Percentiles rank a stretch among this genome's conserved stretches.
Conservation (phyloP, 805 yeast genomes). For the Huiozyma naganishii region DNA sequence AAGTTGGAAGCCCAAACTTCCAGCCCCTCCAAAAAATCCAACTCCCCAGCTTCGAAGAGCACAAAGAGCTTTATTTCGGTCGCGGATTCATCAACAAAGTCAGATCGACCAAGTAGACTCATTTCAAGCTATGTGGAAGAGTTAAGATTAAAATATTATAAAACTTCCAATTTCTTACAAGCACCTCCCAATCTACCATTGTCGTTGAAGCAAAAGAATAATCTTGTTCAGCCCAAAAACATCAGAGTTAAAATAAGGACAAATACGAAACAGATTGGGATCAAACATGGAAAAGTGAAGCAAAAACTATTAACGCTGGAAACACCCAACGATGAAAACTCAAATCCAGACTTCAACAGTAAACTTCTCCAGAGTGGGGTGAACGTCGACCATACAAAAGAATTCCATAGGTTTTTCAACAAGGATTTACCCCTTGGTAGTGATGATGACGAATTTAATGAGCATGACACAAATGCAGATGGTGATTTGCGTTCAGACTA, state of each 20-base stretch:
- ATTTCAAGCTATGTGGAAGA: constrained; percentile 28
- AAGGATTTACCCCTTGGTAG: constrained; percentile 8
- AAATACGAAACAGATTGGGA: constrained; percentile 27
- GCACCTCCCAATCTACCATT: constrained; percentile 28
- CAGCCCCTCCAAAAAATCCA: not conserved
- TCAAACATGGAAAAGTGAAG: constrained; percentile 29
- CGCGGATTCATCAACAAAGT: constrained; percentile 1
- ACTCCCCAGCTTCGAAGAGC: constrained; percentile 2
- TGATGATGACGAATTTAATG: not conserved
- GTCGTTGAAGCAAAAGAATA: constrained; percentile 24
- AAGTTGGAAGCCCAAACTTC: not conserved
- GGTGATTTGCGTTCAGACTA: constrained; percentile 12
- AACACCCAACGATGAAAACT: constrained; percentile 21
- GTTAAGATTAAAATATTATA: constrained; percentile 22
- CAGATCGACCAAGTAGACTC: constrained; percentile 18
- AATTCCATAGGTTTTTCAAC: constrained; percentile 23
- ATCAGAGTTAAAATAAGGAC: constrained; percentile 27
- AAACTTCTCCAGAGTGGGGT: constrained; percentile 1
- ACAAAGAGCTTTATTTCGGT: not conserved
- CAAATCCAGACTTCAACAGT: not conserved
- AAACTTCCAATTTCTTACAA: constrained; percentile 26
- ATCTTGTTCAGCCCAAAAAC: constrained; percentile 24
- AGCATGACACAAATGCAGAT: constrained; percentile 4
- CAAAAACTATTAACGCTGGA: constrained; percentile 26
- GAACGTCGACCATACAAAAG: constrained; percentile 24